Base-by-base conservation (phyloP, 352 stramenopile genomes). In the Chrysophaeum taylorii region DNA sequence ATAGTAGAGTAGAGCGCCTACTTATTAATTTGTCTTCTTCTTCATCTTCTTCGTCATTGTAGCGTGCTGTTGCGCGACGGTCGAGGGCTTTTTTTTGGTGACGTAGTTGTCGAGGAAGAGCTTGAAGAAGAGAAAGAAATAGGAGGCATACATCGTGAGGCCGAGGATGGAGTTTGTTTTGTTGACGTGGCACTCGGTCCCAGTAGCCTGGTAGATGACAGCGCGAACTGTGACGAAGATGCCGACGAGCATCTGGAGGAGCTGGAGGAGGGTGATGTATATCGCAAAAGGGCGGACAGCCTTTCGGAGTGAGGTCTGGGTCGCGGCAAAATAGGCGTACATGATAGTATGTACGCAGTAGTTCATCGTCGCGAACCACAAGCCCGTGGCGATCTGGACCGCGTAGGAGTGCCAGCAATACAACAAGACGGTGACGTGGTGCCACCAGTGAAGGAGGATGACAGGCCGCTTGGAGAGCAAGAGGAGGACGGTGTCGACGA, bases 301-400 rank as follows among this genome's bases (percentile, higher is more conserved):
- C 81, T 84, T n/a, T 80, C 57, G 31, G 2, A 66, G 82, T 54
- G 74, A 69, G 27, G 73, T 68, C 35, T 81, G 79, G 5, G 85
- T 76, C 9, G 80, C 80, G 79, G 87, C 87, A 25, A 87, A 76
- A 74, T 86, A 89, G 76, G 85, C 86, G 82, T 98, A 98, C 93
- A 98, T 98, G 75, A 97, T 82, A 35, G 90, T 88, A 79, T 98
- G 93, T 53, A 98, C 93, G 62, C 82, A 88, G 84, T 97, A 98
- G 81, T 98, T 98, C 92, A 98, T 97, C 31, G 92, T 87, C 37
- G 95, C 88, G 79, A 98, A 98, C 84, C 96, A 97, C 42, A 98
- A 78, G 41, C 93, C 93, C 60, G 85, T 89, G 68, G 91, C 83
- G 31, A 84, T 90, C 38, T 90, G 88, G 42, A 89, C 92, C 9